Evolutionary conservation across 192 early-diverging fungal species (phyloP), one percentile per base, ranked within the genome.

Genomic region (Fimicolochytrium jonesii): DNA sequence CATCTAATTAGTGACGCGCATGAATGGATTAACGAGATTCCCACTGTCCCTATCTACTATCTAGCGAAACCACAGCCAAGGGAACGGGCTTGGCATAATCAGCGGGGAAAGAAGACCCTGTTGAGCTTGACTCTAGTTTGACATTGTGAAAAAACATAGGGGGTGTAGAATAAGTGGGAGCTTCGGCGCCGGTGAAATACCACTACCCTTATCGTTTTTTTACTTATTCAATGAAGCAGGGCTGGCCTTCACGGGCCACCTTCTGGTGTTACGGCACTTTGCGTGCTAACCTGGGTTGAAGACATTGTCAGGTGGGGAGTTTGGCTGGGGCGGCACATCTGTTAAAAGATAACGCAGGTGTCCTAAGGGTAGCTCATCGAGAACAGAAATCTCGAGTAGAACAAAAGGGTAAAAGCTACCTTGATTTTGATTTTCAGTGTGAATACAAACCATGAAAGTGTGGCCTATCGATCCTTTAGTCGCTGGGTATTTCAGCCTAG

Each of bases 321-420:
- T 84, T 84, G 82, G 82, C 81, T 84, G 80, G 82, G 82, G 82
- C 80, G 80, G 83, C 81, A 85, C 83, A 85, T 85, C 83, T 85
- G 83, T 83, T 85, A 86, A 85, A 85, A 73, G 67, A 85, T 85
- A 82, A 85, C 77, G 83, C 83, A 85, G 83, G 83, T 85, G 83
- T 81, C 83, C 83, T 85, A 85, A 85, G 83, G 79, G 82, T 79
- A 74, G 71, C 81, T 85, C 83, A 85, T 66, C 65, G 78, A 86
- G 84, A 86, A 86, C 83, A 82, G 82, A 82, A 85, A 85, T 86
- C 84, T 86, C 77, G 69, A 56, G 82, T 85, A 85, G 83, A 85
- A 75, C 72, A 83, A 85, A 85, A 85, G 82, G 83, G 80, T 81
- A 85, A 85, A 86, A 82, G 78, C 69, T 71, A 71, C 79, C 79